Evolutionary conservation across 352 stramenopile genomes (phyloP).

Genomic region (Phytophthora pinifolia): DNA sequence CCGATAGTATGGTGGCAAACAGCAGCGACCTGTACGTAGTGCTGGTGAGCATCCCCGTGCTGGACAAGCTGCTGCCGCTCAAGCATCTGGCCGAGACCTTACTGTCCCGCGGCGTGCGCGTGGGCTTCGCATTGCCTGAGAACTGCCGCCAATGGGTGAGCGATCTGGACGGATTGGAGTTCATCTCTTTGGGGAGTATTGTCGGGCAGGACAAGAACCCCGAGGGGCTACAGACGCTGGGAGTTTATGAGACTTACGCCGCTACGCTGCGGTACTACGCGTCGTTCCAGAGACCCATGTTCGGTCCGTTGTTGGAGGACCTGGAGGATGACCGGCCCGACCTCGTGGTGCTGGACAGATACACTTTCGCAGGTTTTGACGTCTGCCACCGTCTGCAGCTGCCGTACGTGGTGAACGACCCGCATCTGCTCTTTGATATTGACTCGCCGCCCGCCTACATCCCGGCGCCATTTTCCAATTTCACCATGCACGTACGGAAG

Average conservation of each 20-base stretch:
- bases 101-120: conserved; percentile 67
- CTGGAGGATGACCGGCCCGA: conserved; percentile 66
- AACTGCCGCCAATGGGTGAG: conserved; percentile 78
- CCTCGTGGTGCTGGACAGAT: conserved; percentile 76
- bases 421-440: conserved; percentile 83
- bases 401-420: conserved; percentile 83
- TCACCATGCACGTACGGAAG: conserved; percentile 68
- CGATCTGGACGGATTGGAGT: conserved; percentile 76
- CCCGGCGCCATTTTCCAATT: conserved; percentile 81
- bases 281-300: conserved; percentile 83
- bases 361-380: conserved; percentile 82
- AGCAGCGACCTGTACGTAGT: conserved; percentile 69
- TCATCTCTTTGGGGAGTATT: conserved; percentile 77
- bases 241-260: conserved; percentile 71
- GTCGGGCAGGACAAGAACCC: conserved; percentile 39
- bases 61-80: conserved; percentile 82
- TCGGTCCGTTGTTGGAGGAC: conserved; percentile 50
- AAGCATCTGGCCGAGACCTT: conserved; percentile 78
- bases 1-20: conserved; percentile 1
- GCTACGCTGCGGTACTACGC: conserved; percentile 71
- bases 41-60: conserved; percentile 81
- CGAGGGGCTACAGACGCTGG: conserved; percentile 34
- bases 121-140: conserved; percentile 81
- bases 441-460: conserved; percentile 81
- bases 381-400: conserved; percentile 57